Evolutionary conservation across 768 basidiomycete genomes (phyloP).

Genomic region (Mycena capillaripes): DNA sequence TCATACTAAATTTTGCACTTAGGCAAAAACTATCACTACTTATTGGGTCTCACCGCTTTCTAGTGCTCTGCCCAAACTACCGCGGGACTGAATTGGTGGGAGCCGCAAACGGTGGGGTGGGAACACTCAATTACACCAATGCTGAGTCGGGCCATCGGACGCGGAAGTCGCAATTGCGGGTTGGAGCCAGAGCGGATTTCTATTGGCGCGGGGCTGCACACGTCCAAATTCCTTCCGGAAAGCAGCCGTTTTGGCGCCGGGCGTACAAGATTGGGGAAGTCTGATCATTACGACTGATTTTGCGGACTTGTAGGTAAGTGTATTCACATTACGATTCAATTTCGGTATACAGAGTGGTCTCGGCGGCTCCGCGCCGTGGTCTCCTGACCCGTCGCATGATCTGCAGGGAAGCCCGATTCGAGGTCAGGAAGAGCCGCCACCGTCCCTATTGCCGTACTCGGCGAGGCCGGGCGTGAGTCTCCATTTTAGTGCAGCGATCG

Average conservation of each 20-base stretch:
- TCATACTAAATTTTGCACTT: too few species aligned
- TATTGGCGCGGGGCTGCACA: constrained; percentile 32
- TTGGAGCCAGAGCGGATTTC: too few species aligned
- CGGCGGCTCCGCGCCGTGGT: constrained; percentile 30
- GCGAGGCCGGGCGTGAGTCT: too few species aligned
- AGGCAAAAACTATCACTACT: constrained; percentile 10
- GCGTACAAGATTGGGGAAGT: constrained; percentile 33
- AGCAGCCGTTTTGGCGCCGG: constrained; percentile 26
- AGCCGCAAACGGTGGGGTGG: constrained; percentile 33
- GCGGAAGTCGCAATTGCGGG: too few species aligned
- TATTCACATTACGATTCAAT: not conserved
- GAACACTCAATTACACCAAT: constrained; percentile 28
- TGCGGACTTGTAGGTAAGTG: constrained; percentile 26
- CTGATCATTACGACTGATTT: constrained; percentile 24
- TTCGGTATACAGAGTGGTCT: constrained; percentile 11
- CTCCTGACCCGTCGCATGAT: not conserved
- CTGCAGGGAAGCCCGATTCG: constrained; percentile 22
- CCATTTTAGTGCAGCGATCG: too few species aligned
- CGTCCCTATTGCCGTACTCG: too few species aligned
- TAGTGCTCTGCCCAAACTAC: constrained; percentile 33
- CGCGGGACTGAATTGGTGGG: constrained; percentile 32
- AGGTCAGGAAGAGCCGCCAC: too few species aligned
- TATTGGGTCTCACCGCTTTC: constrained; percentile 28
- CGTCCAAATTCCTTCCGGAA: constrained; percentile 31
- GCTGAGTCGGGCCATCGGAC: too few species aligned